A percentile compares a stretch with the other conserved stretches of the same genome.
phyloP scores from a whole-genome alignment of 169 alveolate genomes.

The Plasmodium billcollinsi region DNA sequence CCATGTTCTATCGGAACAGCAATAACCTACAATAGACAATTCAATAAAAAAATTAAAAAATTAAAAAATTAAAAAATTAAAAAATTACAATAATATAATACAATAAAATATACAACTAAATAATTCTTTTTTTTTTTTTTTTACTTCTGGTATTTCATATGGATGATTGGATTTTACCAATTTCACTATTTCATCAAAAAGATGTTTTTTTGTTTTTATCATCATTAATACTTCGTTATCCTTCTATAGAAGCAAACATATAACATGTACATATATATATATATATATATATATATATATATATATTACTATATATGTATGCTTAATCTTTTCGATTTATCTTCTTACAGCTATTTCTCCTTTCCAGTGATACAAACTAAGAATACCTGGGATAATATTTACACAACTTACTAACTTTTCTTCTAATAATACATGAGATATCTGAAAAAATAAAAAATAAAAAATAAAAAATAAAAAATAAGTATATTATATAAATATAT shows the following conservation, averaged over 20 bases:
- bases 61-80: conserved; percentile 1
- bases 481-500: too few relatives aligned
- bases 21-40: conserved; percentile 32
- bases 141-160: conserved; percentile 75
- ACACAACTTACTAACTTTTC: conserved; percentile 64
- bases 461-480: not conserved
- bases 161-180: conserved; percentile 63
- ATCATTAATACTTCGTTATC: conserved; percentile 75
- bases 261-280: not conserved
- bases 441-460: not conserved
- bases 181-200: conserved; percentile 45
- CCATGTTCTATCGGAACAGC: conserved; percentile 71
- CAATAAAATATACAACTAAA: too few relatives aligned
- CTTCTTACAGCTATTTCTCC: conserved; percentile 71
- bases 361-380: conserved; percentile 71
- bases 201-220: conserved; percentile 72
- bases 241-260: conserved; percentile 11
- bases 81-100: not conserved
- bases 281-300: not conserved
- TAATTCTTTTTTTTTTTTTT: not conserved
- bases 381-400: conserved; percentile 59
- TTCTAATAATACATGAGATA: conserved; percentile 41
- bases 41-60: conserved; percentile 5
- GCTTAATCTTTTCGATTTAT: not conserved
- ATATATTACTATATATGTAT: not conserved